A percentile compares a stretch with the other conserved stretches of the same genome.
phyloP scores from a whole-genome alignment of 345 rosid species.

The Salix purpurea region DNA sequence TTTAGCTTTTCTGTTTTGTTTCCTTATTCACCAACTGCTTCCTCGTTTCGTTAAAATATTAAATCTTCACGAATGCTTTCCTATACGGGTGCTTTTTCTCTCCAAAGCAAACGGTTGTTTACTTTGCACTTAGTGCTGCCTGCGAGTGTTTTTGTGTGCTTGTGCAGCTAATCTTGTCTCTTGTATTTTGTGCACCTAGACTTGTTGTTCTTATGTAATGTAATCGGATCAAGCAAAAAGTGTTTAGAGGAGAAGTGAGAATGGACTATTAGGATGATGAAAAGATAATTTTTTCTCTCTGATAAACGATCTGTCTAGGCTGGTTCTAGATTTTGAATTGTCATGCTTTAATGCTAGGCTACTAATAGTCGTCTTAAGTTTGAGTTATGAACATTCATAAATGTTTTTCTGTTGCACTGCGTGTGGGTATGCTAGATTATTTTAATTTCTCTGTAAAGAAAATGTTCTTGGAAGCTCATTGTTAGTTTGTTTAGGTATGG shows the following conservation, averaged over 20 bases:
- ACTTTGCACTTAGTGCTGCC: background rate
- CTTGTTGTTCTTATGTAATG: background rate
- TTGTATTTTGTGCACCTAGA: background rate
- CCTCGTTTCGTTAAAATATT: no score
- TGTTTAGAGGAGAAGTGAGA: background rate
- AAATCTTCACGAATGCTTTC: background rate
- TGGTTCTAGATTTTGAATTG: background rate
- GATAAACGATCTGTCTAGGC: background rate
- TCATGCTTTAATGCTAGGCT: no score
- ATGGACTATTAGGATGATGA: background rate
- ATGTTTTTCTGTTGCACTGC: no score
- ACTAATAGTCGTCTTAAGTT: no score
- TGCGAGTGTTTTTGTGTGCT: background rate
- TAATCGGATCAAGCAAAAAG: background rate
- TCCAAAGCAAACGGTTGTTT: background rate
- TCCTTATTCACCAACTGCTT: background rate
- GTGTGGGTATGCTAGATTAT: no score
- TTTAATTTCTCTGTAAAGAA: no score
- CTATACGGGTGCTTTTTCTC: background rate
- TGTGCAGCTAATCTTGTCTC: background rate
- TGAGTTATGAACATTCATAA: no score
- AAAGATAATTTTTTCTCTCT: background rate
- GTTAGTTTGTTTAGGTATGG: no score
- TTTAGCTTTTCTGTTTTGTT: background rate
- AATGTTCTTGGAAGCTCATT: no score